A percentile compares a stretch with the other conserved stretches of the same genome.
phyloP scores from a whole-genome alignment of 352 stramenopile genomes.

The Phytophthora capsici region DNA sequence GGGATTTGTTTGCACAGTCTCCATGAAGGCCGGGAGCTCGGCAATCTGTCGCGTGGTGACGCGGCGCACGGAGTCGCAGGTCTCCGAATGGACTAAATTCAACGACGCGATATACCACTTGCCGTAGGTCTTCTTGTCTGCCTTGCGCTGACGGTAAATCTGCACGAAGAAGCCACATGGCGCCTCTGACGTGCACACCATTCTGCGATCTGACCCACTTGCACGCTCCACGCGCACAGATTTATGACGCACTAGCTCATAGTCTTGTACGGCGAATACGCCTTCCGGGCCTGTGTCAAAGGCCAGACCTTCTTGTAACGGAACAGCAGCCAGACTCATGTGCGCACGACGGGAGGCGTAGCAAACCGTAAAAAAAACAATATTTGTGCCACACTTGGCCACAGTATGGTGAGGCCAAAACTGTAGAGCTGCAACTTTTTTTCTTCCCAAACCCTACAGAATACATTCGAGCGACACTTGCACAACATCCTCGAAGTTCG shows the following conservation, averaged over 20 bases:
- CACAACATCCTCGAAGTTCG: too few species aligned
- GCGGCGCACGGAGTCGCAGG: slow-evolving; percentile 21
- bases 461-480: too few species aligned
- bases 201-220: slow-evolving; percentile 34
- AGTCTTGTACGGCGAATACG: slow-evolving; percentile 43
- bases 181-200: slow-evolving; percentile 30
- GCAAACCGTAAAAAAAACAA: not conserved
- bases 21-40: slow-evolving; percentile 25
- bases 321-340: slow-evolving; percentile 23
- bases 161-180: slow-evolving; percentile 41
- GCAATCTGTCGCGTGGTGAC: slow-evolving; percentile 37
- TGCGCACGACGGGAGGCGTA: slow-evolving; percentile 4
- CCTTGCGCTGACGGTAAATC: slow-evolving; percentile 38
- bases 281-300: slow-evolving; percentile 32
- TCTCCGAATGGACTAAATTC: slow-evolving; percentile 29
- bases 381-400: too few species aligned
- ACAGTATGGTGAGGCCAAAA: not conserved
- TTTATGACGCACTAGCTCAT: slow-evolving; percentile 35
- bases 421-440: too few species aligned
- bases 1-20: slow-evolving; percentile 19
- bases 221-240: slow-evolving; percentile 30
- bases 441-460: too few species aligned
- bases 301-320: slow-evolving; percentile 26
- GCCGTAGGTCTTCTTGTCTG: slow-evolving; percentile 33
- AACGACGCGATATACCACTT: slow-evolving; percentile 45